Base-by-base conservation (phyloP, 805 yeast genomes). In the Monosporozyma solicola region DNA sequence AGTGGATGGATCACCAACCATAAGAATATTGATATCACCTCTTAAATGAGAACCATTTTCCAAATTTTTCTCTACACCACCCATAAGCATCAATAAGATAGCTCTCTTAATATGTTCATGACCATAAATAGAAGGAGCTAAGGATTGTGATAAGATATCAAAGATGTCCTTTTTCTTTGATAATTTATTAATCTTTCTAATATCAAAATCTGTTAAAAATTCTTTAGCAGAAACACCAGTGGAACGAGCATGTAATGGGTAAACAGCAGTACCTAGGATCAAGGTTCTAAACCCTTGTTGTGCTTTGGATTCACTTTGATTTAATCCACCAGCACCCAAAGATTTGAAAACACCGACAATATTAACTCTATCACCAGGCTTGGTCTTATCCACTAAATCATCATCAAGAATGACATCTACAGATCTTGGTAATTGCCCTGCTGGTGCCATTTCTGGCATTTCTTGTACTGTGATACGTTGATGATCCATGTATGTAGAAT, bases 1-100 rank as follows among this genome's bases (percentile, higher is more conserved):
- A 16, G 99, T 94, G 8, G 97, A 89, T 13, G 99, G 99, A 69
- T 94, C 99, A 72, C 99, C 99, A 41, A 94, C 97, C 95, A 94
- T 87, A 51, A 94, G 75, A 52, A 94, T 77, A 66, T 94, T 94
- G 67, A 94, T 92, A 72, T 94, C 99, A 74, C 99, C 99, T 77
- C 99, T 85, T 64, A 94, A 82, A 72, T 94, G 98, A 4, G 97
- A 85, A 8, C 99, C 99, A 63, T 92, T 92, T 47, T 83, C 92
- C 61, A 94, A 75, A 69, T 92, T 92, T 71, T 92, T 92, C 63
- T 94, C 97, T 41, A 84, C 83, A 66, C 99, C 99, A 51, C 98
- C 97, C 53, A 94, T 73, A 52, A 94, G 74, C 95, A 90, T 87
- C 54, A 94, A 75, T 51, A 94, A 72, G 43, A 94, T 91, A 0